These are phyloP conservation scores for Amaranthus palmeri DNA, from an alignment of 148 eudicot species.

Conservation along the genomic window DNA sequence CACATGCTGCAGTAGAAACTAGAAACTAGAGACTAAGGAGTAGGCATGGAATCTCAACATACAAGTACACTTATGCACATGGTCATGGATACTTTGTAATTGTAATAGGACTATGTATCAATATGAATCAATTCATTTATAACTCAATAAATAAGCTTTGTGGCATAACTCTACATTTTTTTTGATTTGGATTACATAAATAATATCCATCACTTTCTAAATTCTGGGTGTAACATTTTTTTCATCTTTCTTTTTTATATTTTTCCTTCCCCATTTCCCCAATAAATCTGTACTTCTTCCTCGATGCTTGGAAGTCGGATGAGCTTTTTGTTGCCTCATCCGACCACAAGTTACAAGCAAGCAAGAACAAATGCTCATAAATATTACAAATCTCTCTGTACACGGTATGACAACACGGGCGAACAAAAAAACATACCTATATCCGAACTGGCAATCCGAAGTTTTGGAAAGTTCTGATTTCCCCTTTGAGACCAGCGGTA, in stretches of 20 bases:
- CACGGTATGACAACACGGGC: slow-evolving; percentile 29
- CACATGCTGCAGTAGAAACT: slow-evolving; percentile 14
- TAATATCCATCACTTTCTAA: slow-evolving; percentile 18
- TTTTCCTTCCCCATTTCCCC: slow-evolving; percentile 13
- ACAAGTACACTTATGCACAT: slow-evolving; percentile 19
- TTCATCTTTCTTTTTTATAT: slow-evolving; percentile 1
- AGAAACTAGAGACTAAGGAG: too few species aligned
- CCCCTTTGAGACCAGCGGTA: slow-evolving; percentile 75
- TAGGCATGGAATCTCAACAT: slow-evolving; percentile 6
- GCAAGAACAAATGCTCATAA: slow-evolving; percentile 35
- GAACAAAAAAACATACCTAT: slow-evolving; percentile 19
- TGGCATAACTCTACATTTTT: slow-evolving; percentile 32
- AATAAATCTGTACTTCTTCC: slow-evolving; percentile 28
- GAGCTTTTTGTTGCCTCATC: slow-evolving; percentile 20
- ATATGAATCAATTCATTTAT: slow-evolving; percentile 29
- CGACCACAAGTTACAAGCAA: slow-evolving; percentile 24
- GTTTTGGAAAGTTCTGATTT: slow-evolving; percentile 81
- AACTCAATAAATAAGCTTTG: slow-evolving; percentile 23
- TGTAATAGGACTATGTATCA: background rate
- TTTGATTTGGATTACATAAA: slow-evolving; percentile 15
- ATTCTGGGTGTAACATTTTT: slow-evolving; percentile 7
- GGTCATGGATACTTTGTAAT: background rate
- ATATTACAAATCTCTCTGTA: slow-evolving; percentile 59
- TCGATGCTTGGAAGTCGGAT: slow-evolving; percentile 25
- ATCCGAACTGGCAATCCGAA: slow-evolving; percentile 81